Evolutionary conservation across 768 basidiomycete species (phyloP).

Genomic region (Psilocybe tampanensis): DNA sequence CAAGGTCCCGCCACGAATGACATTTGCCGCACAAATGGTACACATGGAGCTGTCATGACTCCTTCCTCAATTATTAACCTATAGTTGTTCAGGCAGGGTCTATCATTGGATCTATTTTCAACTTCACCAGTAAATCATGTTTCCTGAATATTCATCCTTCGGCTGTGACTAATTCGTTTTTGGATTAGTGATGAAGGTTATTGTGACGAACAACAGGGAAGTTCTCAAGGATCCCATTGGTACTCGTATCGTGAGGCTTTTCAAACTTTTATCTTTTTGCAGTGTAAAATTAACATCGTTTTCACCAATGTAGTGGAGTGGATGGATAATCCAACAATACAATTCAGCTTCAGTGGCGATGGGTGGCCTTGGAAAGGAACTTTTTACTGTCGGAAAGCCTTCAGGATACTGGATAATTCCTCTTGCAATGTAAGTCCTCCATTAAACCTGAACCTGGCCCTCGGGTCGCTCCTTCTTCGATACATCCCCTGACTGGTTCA

Average conservation of each 20-base stretch:
- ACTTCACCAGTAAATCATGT: slow-evolving; percentile 43
- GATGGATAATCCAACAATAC: slow-evolving; percentile 54
- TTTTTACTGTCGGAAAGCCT: slow-evolving; percentile 53
- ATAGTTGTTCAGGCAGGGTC: slow-evolving; percentile 39
- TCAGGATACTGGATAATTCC: slow-evolving; percentile 44
- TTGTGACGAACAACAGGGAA: slow-evolving; percentile 46
- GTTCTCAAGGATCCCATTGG: slow-evolving; percentile 50
- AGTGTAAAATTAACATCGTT: not conserved
- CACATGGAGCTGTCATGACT: not conserved
- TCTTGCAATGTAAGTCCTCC: slow-evolving; percentile 41
- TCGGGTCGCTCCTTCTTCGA: not conserved
- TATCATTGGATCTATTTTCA: slow-evolving; percentile 53
- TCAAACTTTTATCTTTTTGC: not conserved
- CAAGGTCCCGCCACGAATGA: slow-evolving; percentile 65
- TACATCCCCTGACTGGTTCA: not conserved
- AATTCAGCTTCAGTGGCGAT: slow-evolving; percentile 59
- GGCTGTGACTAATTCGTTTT: not conserved
- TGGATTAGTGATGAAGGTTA: slow-evolving; percentile 47
- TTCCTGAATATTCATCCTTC: not conserved
- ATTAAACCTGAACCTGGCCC: not conserved
- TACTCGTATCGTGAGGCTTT: slow-evolving; percentile 41
- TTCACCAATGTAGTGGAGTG: slow-evolving; percentile 39
- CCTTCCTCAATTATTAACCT: not conserved
- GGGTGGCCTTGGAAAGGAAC: slow-evolving; percentile 55
- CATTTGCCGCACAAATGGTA: slow-evolving; percentile 61